phyloP scores from a whole-genome alignment of 2,329 filamentous ascomycete species.

The Calonectria multiphialidica region DNA sequence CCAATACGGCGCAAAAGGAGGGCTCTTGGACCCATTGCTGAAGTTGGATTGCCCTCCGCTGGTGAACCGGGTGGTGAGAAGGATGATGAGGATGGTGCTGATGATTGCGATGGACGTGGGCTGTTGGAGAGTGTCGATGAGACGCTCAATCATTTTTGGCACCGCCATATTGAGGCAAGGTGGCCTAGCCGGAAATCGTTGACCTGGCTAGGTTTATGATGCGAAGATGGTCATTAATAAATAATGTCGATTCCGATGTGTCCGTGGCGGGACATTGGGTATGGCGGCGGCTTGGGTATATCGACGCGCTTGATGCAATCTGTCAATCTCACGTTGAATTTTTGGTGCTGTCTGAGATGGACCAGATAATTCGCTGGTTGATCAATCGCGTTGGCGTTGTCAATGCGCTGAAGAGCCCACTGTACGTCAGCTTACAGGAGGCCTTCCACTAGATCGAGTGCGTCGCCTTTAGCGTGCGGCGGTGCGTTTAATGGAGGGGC shows the following conservation, averaged over 20 bases:
- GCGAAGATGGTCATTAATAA: background rate
- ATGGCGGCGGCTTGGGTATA: background rate
- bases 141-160: constrained; percentile 27
- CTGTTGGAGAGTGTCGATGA: constrained; percentile 37
- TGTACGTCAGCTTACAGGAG: constrained; percentile 6
- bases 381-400: constrained; percentile 1
- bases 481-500: background rate
- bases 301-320: constrained; percentile 25
- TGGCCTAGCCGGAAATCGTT: constrained; percentile 29
- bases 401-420: constrained; percentile 4
- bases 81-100: constrained; percentile 40
- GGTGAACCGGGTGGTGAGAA: constrained; percentile 43
- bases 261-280: background rate
- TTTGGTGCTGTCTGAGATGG: constrained; percentile 25
- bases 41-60: constrained; percentile 53
- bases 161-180: constrained; percentile 17
- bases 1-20: constrained; percentile 49
- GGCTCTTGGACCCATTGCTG: constrained; percentile 33
- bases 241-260: background rate
- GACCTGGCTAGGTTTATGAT: background rate
- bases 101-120: constrained; percentile 40
- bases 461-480: constrained; percentile 5
- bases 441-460: constrained; percentile 1
- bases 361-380: constrained; percentile 31
- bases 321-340: constrained; percentile 30